Evolutionary conservation across 2,329 filamentous ascomycete species (phyloP).

Genomic region (Aspergillus ochraceus): DNA sequence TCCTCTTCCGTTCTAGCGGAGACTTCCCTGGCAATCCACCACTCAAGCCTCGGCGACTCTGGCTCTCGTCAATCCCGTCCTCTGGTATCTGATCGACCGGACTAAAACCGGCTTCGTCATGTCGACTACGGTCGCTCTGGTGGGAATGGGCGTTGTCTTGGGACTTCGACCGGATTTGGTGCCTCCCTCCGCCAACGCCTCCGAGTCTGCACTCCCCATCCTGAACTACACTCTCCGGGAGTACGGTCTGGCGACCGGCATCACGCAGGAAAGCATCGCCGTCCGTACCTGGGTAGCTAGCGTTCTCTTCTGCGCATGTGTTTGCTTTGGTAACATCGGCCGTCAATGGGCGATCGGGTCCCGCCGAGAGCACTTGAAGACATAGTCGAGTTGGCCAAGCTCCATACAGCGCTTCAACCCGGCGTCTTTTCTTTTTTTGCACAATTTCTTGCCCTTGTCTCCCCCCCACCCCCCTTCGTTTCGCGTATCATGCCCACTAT

Average conservation of each 20-base stretch:
- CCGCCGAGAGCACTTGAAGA: conserved; percentile 21
- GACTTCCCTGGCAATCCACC: conserved; percentile 89
- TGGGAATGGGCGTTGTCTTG: conserved; percentile 72
- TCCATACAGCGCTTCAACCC: not conserved
- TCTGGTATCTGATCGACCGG: conserved; percentile 96
- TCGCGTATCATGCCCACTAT: not conserved
- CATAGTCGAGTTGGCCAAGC: conserved; percentile 6
- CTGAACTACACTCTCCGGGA: conserved; percentile 33
- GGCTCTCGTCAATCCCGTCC: conserved; percentile 83
- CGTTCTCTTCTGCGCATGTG: conserved; percentile 89
- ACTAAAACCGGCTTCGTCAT: conserved; percentile 81
- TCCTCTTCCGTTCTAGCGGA: conserved; percentile 58
- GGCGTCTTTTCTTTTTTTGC: conserved; percentile 1
- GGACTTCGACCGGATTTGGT: conserved; percentile 76
- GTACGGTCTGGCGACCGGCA: conserved; percentile 30
- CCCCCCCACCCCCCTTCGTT: too few species aligned
- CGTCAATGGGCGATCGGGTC: conserved; percentile 66
- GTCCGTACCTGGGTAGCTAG: conserved; percentile 85
- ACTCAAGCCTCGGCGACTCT: conserved; percentile 90
- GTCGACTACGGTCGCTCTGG: conserved; percentile 69
- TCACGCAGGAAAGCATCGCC: conserved; percentile 56
- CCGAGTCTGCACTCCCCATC: conserved; percentile 26
- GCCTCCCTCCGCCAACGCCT: conserved; percentile 60
- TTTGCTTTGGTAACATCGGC: conserved; percentile 96
- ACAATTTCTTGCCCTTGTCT: not conserved